Evolutionary conservation across 495 filamentous ascomycete genomes (phyloP).

Genomic region (Hyaloscypha finlandica): DNA sequence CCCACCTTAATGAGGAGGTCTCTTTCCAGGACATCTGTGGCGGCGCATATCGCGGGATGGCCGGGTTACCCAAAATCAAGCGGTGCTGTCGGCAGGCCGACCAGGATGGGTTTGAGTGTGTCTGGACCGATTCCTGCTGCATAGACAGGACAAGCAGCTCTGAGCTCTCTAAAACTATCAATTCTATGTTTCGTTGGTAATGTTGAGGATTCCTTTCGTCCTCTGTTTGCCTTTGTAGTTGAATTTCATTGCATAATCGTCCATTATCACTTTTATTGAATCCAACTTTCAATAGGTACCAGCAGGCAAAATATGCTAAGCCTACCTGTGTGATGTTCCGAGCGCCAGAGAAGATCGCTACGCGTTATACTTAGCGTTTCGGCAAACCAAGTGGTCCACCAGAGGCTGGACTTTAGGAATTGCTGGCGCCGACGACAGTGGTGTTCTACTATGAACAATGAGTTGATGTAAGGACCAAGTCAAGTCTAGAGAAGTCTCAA

Average conservation of each 20-base stretch:
- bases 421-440: neutral
- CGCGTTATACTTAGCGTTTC: neutral
- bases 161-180: neutral
- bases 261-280: too few relatives aligned
- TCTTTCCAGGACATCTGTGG: too few relatives aligned
- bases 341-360: neutral
- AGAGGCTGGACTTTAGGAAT: slow-evolving; percentile 2
- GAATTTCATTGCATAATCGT: too few relatives aligned
- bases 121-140: neutral
- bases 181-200: slow-evolving; percentile 3
- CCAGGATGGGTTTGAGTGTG: too few relatives aligned
- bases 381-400: neutral
- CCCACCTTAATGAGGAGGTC: too few relatives aligned
- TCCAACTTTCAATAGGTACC: too few relatives aligned
- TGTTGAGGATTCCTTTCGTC: too few relatives aligned
- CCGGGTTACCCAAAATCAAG: too few relatives aligned
- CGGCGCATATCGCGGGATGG: too few relatives aligned
- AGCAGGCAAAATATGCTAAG: too few relatives aligned
- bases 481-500: neutral
- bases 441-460: neutral
- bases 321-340: neutral
- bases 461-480: slow-evolving; percentile 15
- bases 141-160: slow-evolving; percentile 1
- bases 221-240: too few relatives aligned
- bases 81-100: too few relatives aligned